Evolutionary conservation across 257 asterid genomes (phyloP), one percentile per base, ranked within the genome.

Genomic region (Penstemon davidsonii): DNA sequence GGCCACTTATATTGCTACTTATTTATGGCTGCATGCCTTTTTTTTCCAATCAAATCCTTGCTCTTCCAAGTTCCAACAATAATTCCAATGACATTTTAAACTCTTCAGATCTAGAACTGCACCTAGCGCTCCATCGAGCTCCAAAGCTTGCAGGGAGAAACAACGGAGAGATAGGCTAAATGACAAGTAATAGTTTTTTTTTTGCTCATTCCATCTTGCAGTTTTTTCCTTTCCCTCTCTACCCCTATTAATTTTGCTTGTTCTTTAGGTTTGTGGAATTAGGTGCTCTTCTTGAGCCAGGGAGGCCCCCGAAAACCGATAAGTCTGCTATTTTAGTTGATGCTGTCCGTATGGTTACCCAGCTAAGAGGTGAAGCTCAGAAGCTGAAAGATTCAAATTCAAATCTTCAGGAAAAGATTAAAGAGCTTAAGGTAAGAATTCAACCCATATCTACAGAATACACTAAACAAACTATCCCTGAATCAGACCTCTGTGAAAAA

Each of bases 81-180:
- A 12, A 7, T 38, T 19, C 8, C 7, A 57, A 60, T 66, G 53
- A 68, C 19, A 39, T 36, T 44, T 62, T 59, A 19, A 62, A 15
- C 53, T 55, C 60, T 68, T 62, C 66, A 44, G 95, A 62, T 39
- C 78, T 45, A 81, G 95, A 78, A 59, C 81, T 65, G 95, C 85
- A 60, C 63, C 80, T 11, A 80, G 84, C 62, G 78, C 77, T 74
- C 62, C 92, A 39, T 73, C 96, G 68, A 82, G 82, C 64, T 87
- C 95, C 68, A 89, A 89, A 79, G 96, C 96, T 5, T 78, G 86
- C 82, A 76, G 90, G 82, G 96, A 89, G 84, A 89, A 87, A 74
- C 76, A 76, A 69, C 88, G 92, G 46, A 79, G 96, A 64, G 92
- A 89, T 75, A 83, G 75, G 71, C 86, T 89, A 67, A 87, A 89